These are phyloP conservation scores for Daldinia decipiens DNA, from an alignment of 495 filamentous ascomycete genomes.

Conservation along the genomic window DNA sequence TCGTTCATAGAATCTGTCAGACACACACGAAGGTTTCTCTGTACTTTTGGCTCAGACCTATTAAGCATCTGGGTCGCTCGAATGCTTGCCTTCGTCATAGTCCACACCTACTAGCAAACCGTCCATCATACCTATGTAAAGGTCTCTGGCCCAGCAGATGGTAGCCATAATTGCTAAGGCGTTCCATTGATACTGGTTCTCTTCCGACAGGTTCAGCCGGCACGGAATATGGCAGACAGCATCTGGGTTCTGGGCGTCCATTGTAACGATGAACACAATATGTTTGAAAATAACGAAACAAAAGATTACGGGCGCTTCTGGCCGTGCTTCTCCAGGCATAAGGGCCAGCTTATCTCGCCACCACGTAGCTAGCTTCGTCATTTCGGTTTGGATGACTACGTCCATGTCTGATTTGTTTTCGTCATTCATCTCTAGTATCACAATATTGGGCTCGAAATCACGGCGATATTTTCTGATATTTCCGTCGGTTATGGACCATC, in stretches of 20 bases:
- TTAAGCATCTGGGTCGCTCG: constrained; percentile 46
- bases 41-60: not conserved
- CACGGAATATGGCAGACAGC: constrained; percentile 43
- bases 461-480: constrained; percentile 22
- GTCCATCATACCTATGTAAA: constrained; percentile 17
- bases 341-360: constrained; percentile 28
- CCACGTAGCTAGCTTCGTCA: constrained; percentile 24
- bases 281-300: constrained; percentile 47
- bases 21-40: not conserved
- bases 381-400: constrained; percentile 30
- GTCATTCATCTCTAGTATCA: constrained; percentile 30
- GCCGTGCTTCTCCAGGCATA: constrained; percentile 10
- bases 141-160: constrained; percentile 49
- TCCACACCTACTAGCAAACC: constrained; percentile 10
- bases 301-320: constrained; percentile 38
- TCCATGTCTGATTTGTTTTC: constrained; percentile 24
- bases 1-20: not conserved
- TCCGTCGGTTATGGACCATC: constrained; percentile 43
- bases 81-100: constrained; percentile 10
- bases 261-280: constrained; percentile 44
- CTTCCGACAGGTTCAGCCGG: constrained; percentile 45
- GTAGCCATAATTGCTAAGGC: constrained; percentile 47
- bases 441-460: constrained; percentile 26
- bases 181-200: constrained; percentile 47
- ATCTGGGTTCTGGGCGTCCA: constrained; percentile 36